These are phyloP conservation scores for Fusarium subtropicale DNA, from an alignment of 2,329 filamentous ascomycete genomes.

Conservation along the genomic window DNA sequence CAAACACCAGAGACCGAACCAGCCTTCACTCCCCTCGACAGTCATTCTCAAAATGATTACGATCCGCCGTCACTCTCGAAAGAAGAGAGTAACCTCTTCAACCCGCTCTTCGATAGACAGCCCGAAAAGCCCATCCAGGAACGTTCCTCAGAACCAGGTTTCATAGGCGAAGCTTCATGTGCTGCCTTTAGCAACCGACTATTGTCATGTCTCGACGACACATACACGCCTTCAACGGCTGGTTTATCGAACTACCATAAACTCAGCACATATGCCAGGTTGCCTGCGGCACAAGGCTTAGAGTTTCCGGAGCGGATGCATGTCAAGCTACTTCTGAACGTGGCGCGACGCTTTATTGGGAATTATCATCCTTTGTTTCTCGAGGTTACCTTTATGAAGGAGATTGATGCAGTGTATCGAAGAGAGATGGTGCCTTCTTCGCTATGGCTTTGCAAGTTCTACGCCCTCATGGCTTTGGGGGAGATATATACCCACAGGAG, in stretches of 20 bases:
- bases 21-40: conserved; percentile 13
- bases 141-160: conserved; percentile 42
- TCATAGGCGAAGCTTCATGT: conserved; percentile 49
- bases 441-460: conserved; percentile 57
- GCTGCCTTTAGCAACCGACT: conserved; percentile 48
- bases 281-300: conserved; percentile 7
- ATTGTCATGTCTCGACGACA: conserved; percentile 46
- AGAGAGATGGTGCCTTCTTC: conserved; percentile 46
- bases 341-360: conserved; percentile 48
- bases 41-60: conserved; percentile 37
- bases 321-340: conserved; percentile 47
- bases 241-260: conserved; percentile 46
- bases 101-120: conserved; percentile 45
- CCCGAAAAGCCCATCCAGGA: conserved; percentile 34
- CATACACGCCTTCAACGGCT: conserved; percentile 44
- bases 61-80: conserved; percentile 32
- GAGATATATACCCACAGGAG: conserved; percentile 58
- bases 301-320: conserved; percentile 47
- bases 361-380: conserved; percentile 51
- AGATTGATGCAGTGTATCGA: conserved; percentile 52
- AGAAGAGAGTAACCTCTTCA: conserved; percentile 48
- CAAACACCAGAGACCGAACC: conserved; percentile 32
- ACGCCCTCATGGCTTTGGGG: conserved; percentile 58
- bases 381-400: conserved; percentile 53
- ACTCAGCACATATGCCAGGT: conserved; percentile 4